phyloP scores from a whole-genome alignment of 1,284 basidiomycete species.

The Ustilago shanxiensis region DNA sequence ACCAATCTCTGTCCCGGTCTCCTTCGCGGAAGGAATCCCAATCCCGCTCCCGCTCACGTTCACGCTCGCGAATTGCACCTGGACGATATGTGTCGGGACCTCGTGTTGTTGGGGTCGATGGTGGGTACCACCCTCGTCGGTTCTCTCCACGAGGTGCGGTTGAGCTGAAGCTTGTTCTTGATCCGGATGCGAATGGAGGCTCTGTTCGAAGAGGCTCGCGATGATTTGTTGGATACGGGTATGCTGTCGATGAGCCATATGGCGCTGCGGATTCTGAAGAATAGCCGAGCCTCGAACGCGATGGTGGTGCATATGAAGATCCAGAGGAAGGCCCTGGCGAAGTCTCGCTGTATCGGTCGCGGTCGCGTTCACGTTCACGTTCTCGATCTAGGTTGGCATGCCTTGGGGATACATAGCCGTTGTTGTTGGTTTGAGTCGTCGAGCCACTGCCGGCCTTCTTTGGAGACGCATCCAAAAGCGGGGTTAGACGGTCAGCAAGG shows the following conservation, averaged over 20 bases:
- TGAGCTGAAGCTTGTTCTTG: constrained; percentile 25
- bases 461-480: constrained; percentile 25
- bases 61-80: constrained; percentile 37
- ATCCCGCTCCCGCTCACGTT: constrained; percentile 44
- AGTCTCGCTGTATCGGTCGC: constrained; percentile 40
- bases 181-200: constrained; percentile 20
- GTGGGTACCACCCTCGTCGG: constrained; percentile 34
- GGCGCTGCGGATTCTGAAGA: constrained; percentile 22
- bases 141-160: constrained; percentile 24
- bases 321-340: constrained; percentile 33
- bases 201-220: constrained; percentile 34
- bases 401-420: constrained; percentile 34
- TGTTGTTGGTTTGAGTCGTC: neutral
- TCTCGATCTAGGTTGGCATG: constrained; percentile 34
- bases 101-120: constrained; percentile 23
- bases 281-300: constrained; percentile 32
- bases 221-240: constrained; percentile 30
- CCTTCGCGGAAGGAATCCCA: constrained; percentile 45
- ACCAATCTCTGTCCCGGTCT: constrained; percentile 49
- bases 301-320: constrained; percentile 33
- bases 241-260: constrained; percentile 30
- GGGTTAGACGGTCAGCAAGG: constrained; percentile 42
- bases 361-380: constrained; percentile 36
- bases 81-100: constrained; percentile 45
- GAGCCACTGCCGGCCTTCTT: constrained; percentile 17